Conservation (phyloP, 495 filamentous ascomycete species). For the Penicillium herquei region DNA sequence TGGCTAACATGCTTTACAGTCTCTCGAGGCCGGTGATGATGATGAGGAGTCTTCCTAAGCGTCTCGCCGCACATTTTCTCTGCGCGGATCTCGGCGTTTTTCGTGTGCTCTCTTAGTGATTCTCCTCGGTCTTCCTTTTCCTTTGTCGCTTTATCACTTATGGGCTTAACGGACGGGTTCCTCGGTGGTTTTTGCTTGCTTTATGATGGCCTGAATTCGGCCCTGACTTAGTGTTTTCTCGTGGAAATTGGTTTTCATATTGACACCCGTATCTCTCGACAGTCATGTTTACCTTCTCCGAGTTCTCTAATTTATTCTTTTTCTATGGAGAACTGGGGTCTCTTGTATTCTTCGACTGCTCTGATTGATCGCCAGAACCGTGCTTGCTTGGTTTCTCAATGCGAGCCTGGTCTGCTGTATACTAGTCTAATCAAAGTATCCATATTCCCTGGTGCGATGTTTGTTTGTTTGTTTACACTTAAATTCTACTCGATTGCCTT, state of each 20-base stretch:
- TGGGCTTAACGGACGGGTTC: slow-evolving; percentile 12
- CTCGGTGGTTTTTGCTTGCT: slow-evolving; percentile 11
- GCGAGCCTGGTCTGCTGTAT: slow-evolving; percentile 8
- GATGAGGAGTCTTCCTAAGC: slow-evolving; percentile 9
- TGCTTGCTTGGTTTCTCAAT: slow-evolving; percentile 7
- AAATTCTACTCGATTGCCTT: slow-evolving; percentile 3
- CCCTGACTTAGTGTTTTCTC: slow-evolving; percentile 2
- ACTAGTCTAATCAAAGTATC: slow-evolving; percentile 5
- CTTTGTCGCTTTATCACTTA: slow-evolving; percentile 9
- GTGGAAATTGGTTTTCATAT: slow-evolving; percentile 5
- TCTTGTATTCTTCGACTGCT: neutral
- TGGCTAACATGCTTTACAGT: neutral
- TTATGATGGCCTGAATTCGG: slow-evolving; percentile 2
- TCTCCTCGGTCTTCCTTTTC: slow-evolving; percentile 7
- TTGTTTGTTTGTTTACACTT: too few species aligned
- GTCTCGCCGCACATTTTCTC: neutral
- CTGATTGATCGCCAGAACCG: slow-evolving; percentile 3
- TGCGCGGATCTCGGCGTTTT: slow-evolving; percentile 6
- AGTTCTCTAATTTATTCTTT: neutral
- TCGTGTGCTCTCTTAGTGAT: slow-evolving; percentile 1
- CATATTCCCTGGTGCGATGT: too few species aligned
- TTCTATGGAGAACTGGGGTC: neutral
- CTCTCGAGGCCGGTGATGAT: slow-evolving; percentile 1
- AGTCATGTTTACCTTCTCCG: neutral
- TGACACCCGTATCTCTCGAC: neutral